phyloP scores from a whole-genome alignment of 768 basidiomycete species.

The Tephrocybe rancida region DNA sequence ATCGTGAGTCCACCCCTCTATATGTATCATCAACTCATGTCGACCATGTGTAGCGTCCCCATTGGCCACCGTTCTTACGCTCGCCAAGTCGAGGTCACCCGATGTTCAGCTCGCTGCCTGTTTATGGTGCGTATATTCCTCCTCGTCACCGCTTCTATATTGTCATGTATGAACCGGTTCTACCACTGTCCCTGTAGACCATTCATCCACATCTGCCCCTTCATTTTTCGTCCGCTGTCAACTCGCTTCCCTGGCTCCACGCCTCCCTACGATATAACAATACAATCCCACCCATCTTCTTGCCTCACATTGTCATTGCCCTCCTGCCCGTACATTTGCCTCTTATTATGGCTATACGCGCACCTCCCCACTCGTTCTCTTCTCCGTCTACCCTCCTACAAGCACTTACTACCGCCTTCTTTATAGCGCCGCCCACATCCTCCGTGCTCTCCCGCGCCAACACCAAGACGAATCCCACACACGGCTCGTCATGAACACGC shows the following conservation, averaged over 20 bases:
- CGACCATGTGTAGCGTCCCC: constrained; percentile 33
- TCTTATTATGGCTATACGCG: too few species aligned
- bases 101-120: constrained; percentile 74
- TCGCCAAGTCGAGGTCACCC: constrained; percentile 58
- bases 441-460: constrained; percentile 45
- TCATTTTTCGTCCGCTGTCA: too few species aligned
- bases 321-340: too few species aligned
- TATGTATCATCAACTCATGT: not conserved
- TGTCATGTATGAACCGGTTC: too few species aligned
- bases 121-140: constrained; percentile 50
- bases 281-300: too few species aligned
- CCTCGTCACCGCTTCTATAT: not conserved
- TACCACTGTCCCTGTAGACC: too few species aligned
- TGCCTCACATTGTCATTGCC: too few species aligned
- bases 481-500: constrained; percentile 67
- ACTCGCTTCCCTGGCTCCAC: too few species aligned
- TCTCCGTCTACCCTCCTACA: not conserved
- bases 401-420: not conserved
- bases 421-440: constrained; percentile 58
- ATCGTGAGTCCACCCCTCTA: constrained; percentile 24
- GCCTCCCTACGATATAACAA: too few species aligned
- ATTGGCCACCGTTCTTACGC: constrained; percentile 45
- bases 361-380: too few species aligned
- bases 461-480: constrained; percentile 46
- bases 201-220: too few species aligned